A percentile compares a stretch with the other conserved stretches of the same genome.
Conservation (phyloP, 108 stramenopile species). For the Pseudonitzschia multiseries region DNA sequence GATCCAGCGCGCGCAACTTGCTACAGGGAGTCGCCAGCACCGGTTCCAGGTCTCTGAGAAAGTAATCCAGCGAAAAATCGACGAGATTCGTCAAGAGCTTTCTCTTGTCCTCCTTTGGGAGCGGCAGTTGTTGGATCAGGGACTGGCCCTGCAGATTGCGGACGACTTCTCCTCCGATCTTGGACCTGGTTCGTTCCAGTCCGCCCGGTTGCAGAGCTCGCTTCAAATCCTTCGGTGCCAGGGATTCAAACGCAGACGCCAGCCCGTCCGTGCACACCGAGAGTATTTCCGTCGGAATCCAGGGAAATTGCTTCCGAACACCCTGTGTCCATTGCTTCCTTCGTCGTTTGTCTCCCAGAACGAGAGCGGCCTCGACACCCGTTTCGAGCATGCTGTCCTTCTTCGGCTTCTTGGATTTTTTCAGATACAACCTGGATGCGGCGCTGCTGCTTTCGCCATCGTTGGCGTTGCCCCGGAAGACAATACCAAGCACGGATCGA, state of each 20-base stretch:
- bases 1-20: slow-evolving; percentile 22
- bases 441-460: too few species aligned
- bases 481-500: background rate
- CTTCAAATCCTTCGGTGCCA: slow-evolving; percentile 23
- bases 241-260: slow-evolving; percentile 4
- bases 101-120: background rate
- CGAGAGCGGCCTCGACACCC: slow-evolving; percentile 16
- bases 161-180: slow-evolving; percentile 10
- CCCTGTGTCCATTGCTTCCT: slow-evolving; percentile 23
- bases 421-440: too few species aligned
- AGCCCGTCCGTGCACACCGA: slow-evolving; percentile 19
- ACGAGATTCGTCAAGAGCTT: slow-evolving; percentile 15
- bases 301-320: slow-evolving; percentile 13
- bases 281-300: slow-evolving; percentile 16
- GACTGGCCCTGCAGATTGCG: slow-evolving; percentile 9
- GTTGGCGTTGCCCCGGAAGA: background rate
- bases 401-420: too few species aligned
- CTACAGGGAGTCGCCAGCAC: slow-evolving; percentile 8
- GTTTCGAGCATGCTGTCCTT: background rate
- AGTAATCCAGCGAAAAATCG: slow-evolving; percentile 10
- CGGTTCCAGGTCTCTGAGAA: slow-evolving; percentile 20
- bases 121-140: background rate
- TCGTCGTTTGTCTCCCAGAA: slow-evolving; percentile 23
- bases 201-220: slow-evolving; percentile 16
- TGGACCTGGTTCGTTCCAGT: slow-evolving; percentile 15